Evolutionary conservation across 768 basidiomycete genomes (phyloP).

Genomic region (Mycena olivaceomarginata): DNA sequence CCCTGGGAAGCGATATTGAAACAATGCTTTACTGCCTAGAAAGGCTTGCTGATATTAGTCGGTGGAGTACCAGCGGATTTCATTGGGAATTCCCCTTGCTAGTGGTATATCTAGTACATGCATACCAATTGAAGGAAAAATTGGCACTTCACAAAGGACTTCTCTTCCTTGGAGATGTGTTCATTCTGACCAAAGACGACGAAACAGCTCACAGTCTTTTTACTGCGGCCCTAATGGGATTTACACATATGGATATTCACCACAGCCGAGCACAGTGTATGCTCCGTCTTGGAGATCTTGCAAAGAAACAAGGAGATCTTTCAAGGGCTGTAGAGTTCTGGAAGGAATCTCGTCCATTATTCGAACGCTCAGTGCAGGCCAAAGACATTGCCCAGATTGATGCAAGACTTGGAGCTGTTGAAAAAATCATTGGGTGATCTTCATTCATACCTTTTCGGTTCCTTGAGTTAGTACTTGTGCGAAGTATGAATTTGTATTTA

Average conservation of each 20-base stretch:
- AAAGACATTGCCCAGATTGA: background rate
- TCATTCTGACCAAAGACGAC: background rate
- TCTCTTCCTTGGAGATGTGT: background rate
- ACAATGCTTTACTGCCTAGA: background rate
- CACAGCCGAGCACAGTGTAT: constrained; percentile 1
- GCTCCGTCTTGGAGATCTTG: background rate
- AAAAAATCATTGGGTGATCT: background rate
- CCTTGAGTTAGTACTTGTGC: no score
- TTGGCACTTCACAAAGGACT: background rate
- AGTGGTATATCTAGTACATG: background rate
- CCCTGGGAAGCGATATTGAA: background rate
- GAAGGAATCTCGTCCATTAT: background rate
- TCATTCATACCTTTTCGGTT: background rate
- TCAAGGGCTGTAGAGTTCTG: background rate
- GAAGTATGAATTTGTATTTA: no score
- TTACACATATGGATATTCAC: background rate
- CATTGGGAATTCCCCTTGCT: background rate
- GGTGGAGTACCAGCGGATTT: background rate
- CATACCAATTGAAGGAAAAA: background rate
- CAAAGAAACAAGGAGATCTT: background rate
- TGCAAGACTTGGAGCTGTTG: background rate
- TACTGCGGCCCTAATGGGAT: background rate
- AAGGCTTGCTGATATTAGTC: background rate
- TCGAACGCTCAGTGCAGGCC: background rate
- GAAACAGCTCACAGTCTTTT: background rate